Conservation (phyloP, 371 early-diverging fungal species). For the Blastocladiella emersonii region DNA sequence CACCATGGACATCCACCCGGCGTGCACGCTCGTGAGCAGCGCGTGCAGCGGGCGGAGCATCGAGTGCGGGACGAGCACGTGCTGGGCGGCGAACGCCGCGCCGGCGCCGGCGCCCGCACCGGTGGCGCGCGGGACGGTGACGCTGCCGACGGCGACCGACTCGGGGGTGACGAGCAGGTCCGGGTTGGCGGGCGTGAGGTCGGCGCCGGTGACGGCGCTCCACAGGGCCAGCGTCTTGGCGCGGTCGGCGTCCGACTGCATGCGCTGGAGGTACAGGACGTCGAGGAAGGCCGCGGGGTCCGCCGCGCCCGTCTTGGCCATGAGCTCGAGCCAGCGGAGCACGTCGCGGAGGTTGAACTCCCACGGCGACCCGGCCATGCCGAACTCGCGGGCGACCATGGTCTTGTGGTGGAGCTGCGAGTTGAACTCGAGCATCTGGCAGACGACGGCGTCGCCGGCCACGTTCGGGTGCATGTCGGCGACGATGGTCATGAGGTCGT, state of each 20-base stretch:
- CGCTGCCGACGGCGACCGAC: slow-evolving; percentile 49
- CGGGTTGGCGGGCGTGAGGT: slow-evolving; percentile 18
- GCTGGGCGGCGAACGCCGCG: not conserved
- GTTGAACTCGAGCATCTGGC: slow-evolving; percentile 79
- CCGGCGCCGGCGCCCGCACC: not conserved
- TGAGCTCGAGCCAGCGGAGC: slow-evolving; percentile 82
- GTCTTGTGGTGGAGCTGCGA: slow-evolving; percentile 67
- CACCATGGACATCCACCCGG: slow-evolving; percentile 85
- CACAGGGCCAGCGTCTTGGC: slow-evolving; percentile 47
- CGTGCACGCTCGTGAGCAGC: slow-evolving; percentile 74
- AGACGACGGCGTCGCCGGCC: slow-evolving; percentile 28
- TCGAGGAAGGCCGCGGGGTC: slow-evolving; percentile 62
- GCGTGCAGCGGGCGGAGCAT: slow-evolving; percentile 56
- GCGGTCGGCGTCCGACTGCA: slow-evolving; percentile 73
- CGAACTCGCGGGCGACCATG: slow-evolving; percentile 65
- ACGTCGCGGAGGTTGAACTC: slow-evolving; percentile 96
- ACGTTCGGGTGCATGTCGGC: slow-evolving; percentile 44
- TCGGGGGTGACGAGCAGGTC: slow-evolving; percentile 20
- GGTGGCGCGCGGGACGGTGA: slow-evolving; percentile 33
- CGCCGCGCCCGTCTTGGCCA: slow-evolving; percentile 25
- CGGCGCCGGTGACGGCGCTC: slow-evolving; percentile 40
- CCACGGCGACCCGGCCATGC: slow-evolving; percentile 84
- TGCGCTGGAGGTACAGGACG: slow-evolving; percentile 70
- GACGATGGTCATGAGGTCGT: slow-evolving; percentile 68
- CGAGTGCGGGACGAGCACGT: slow-evolving; percentile 34